Evolutionary conservation across 495 filamentous ascomycete species (phyloP), one percentile per base, ranked within the genome.

Genomic region (Talaromyces thailandensis): DNA sequence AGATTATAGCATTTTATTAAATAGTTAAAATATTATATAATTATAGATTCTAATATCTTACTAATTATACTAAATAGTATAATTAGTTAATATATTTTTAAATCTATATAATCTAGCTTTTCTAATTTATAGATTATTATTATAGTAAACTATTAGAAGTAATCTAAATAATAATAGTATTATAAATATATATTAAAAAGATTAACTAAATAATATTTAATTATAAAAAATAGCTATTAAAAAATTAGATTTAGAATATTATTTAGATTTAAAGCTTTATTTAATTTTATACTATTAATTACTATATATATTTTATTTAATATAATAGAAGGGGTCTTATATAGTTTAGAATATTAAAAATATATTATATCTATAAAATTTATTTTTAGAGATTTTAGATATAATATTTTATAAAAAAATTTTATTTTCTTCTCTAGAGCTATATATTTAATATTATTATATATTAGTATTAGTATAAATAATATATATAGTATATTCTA

Each of bases 151-250:
- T 64, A 58, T 40, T 66, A 62, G 37, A 53, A 58, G 16, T 35
- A 40, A 14, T 43, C 56, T 53, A 18, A 48, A 61, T 61, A 64
- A 32, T 68, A 67, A 55, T 55, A 57, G 58, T 67, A 58, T 45
- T 69, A 43, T 60, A 56, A 32, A 56, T 64, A 63, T 37, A 25
- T 56, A 56, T 62, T 40, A 40, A 28, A 26, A 55, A 55, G 8
- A 62, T 62, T 62, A 23, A 62, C 58, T 56, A 26, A 56, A 58
- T 66, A 67, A 59, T 55, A 29, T 62, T 43, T 64, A 61, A 65
- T 45, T 65, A 48, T 65, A 55, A 2, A 14, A 45, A 45, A 45
- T 45, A 45, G 11, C 18, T 45, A 45, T 45, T 14, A 45, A 3
- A 45, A 18, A 3, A 45, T 18, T 45, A 45, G 8, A 45, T 45